Conservation (phyloP, 768 basidiomycete genomes). For the Clitopilus hobsonii region DNA sequence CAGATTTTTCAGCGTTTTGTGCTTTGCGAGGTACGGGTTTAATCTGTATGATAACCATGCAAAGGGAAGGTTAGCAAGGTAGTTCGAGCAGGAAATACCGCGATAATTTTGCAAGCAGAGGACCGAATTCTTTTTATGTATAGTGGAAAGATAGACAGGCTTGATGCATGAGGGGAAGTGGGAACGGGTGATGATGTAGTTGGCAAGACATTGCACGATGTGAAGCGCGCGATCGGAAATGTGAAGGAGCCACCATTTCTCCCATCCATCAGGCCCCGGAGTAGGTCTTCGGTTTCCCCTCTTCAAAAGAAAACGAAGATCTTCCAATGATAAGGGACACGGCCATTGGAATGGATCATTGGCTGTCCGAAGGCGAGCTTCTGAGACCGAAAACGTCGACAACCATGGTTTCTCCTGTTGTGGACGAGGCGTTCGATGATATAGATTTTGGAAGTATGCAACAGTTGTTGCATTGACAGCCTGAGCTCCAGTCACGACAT, state of each 20-base stretch:
- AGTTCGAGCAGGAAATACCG: slow-evolving; percentile 18
- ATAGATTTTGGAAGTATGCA: slow-evolving; percentile 14
- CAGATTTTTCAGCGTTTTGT: slow-evolving; percentile 5
- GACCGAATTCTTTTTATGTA: slow-evolving; percentile 21
- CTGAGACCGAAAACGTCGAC: slow-evolving; percentile 3
- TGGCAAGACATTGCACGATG: slow-evolving; percentile 19
- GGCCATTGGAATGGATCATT: slow-evolving; percentile 22
- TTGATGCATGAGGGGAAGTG: slow-evolving; percentile 21
- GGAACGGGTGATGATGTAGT: slow-evolving; percentile 19
- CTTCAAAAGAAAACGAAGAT: slow-evolving; percentile 16
- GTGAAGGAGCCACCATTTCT: slow-evolving; percentile 26
- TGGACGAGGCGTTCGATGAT: slow-evolving; percentile 7
- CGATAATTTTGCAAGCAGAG: slow-evolving; percentile 23
- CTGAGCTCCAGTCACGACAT: not conserved
- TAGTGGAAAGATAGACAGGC: slow-evolving; percentile 15
- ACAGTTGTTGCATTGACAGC: slow-evolving; percentile 6
- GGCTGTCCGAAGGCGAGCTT: slow-evolving; percentile 5
- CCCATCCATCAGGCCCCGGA: slow-evolving; percentile 28
- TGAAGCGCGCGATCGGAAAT: slow-evolving; percentile 17
- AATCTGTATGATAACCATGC: slow-evolving; percentile 23
- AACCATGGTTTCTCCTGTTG: slow-evolving; percentile 19
- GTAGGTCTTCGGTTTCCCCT: slow-evolving; percentile 22
- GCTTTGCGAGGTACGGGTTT: slow-evolving; percentile 13
- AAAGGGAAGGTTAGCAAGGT: slow-evolving; percentile 19
- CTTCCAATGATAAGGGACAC: slow-evolving; percentile 1